Conservation (phyloP, 768 basidiomycete species). For the Fomitopsis pulvina region DNA sequence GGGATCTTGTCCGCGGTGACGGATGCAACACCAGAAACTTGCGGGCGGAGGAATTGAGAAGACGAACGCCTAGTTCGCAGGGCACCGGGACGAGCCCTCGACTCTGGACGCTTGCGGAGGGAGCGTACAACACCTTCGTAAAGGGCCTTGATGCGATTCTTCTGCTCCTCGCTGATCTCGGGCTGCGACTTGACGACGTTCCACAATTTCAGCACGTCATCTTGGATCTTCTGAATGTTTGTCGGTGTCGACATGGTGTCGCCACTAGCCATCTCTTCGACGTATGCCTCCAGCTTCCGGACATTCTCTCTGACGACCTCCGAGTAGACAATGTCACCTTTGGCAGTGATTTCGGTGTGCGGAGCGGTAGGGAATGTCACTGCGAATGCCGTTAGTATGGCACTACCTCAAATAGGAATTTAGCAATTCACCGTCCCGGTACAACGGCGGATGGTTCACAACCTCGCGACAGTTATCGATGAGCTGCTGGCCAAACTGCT, state of each 20-base stretch:
- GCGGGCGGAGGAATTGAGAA: constrained; percentile 94
- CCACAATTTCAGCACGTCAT: constrained; percentile 95
- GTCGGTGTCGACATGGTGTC: constrained; percentile 76
- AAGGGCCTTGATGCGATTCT: constrained; percentile 88
- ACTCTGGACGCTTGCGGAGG: constrained; percentile 72
- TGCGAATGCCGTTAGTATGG: neutral
- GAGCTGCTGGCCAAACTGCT: constrained; percentile 93
- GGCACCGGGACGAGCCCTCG: constrained; percentile 41
- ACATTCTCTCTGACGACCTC: constrained; percentile 96
- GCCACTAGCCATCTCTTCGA: constrained; percentile 96
- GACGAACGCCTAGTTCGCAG: constrained; percentile 81
- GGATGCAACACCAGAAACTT: constrained; percentile 61
- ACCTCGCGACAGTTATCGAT: constrained; percentile 91
- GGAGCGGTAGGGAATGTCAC: constrained; percentile 99
- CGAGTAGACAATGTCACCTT: constrained; percentile 91
- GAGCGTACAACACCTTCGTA: constrained; percentile 97
- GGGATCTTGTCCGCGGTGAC: constrained; percentile 89
- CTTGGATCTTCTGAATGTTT: constrained; percentile 97
- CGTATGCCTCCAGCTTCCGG: constrained; percentile 96
- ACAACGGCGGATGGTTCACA: constrained; percentile 76
- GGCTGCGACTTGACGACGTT: constrained; percentile 95
- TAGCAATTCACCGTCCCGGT: constrained; percentile 82
- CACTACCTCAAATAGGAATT: neutral
- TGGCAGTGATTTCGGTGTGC: constrained; percentile 85
- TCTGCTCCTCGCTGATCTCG: constrained; percentile 95